A percentile compares a stretch with the other conserved stretches of the same genome.
Conservation (phyloP, 768 basidiomycete species). For the Hortiboletus flavorubellus region DNA sequence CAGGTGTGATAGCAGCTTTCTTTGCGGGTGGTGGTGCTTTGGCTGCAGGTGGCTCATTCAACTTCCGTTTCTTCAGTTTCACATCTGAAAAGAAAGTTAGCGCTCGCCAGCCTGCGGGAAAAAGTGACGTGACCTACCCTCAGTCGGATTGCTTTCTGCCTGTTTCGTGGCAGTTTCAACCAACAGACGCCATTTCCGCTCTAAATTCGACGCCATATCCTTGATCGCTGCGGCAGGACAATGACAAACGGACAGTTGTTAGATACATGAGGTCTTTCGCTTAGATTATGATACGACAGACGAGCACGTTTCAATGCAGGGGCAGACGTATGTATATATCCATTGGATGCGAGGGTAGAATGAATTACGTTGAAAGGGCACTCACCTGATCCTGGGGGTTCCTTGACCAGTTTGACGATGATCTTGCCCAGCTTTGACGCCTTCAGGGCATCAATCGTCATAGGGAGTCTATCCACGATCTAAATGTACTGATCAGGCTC, state of each 20-base stretch:
- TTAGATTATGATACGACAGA: constrained; percentile 34
- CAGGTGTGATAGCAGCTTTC: constrained; percentile 49
- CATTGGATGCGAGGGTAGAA: constrained; percentile 21
- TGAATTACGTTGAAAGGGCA: constrained; percentile 21
- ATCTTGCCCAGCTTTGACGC: constrained; percentile 77
- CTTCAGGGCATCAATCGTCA: constrained; percentile 65
- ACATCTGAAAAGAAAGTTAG: constrained; percentile 39
- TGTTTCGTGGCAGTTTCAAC: constrained; percentile 50
- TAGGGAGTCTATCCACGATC: constrained; percentile 83
- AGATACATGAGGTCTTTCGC: constrained; percentile 54
- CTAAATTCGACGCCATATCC: constrained; percentile 89
- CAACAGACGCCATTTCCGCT: constrained; percentile 75
- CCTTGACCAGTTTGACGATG: constrained; percentile 72
- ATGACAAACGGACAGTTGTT: constrained; percentile 49
- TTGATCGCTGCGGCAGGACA: constrained; percentile 68
- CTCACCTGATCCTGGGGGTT: constrained; percentile 80
- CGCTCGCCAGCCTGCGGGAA: constrained; percentile 23
- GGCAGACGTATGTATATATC: constrained; percentile 30
- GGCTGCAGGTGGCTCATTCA: constrained; percentile 45
- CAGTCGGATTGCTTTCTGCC: constrained; percentile 41
- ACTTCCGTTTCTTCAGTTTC: constrained; percentile 75
- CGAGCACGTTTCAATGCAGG: constrained; percentile 28
- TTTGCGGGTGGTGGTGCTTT: constrained; percentile 59
- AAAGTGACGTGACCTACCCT: constrained; percentile 73
- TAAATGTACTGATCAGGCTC: constrained; percentile 22